phyloP scores from a whole-genome alignment of 2,329 filamentous ascomycete genomes.

The Pseudogymnoascus sp. region DNA sequence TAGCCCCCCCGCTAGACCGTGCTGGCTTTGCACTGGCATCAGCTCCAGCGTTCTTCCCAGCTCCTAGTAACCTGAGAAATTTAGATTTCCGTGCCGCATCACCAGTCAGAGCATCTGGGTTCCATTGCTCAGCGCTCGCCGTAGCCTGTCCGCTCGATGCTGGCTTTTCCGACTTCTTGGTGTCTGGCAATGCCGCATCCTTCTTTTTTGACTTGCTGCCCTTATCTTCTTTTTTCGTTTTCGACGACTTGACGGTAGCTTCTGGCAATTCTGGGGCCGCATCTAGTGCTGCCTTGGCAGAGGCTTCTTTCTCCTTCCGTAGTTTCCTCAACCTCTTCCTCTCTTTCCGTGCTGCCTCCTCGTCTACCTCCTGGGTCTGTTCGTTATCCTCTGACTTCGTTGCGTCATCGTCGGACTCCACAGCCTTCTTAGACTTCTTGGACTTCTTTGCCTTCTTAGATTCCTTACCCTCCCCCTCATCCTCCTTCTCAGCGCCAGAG shows the following conservation, averaged over 20 bases:
- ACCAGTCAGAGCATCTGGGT: conserved; percentile 25
- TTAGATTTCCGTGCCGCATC: conserved; percentile 27
- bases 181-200: neutral
- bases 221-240: conserved; percentile 14
- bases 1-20: neutral
- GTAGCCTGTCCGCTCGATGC: neutral
- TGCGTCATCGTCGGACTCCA: conserved; percentile 7
- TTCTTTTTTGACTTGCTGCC: conserved; percentile 12
- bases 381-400: conserved; percentile 11
- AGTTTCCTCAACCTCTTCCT: conserved; percentile 14
- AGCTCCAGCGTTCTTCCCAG: conserved; percentile 18
- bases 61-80: conserved; percentile 29
- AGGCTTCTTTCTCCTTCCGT: conserved; percentile 7
- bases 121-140: conserved; percentile 21
- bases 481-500: conserved; percentile 17
- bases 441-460: conserved; percentile 9
- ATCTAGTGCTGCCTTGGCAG: neutral
- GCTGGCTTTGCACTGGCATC: conserved; percentile 12
- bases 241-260: conserved; percentile 9
- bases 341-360: conserved; percentile 12
- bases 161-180: conserved; percentile 8
- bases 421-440: conserved; percentile 12
- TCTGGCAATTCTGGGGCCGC: neutral
- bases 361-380: conserved; percentile 13
- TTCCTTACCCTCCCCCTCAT: neutral